These are phyloP conservation scores for Leonotis leonurus DNA, from an alignment of 257 asterid genomes.

Conservation along the genomic window DNA sequence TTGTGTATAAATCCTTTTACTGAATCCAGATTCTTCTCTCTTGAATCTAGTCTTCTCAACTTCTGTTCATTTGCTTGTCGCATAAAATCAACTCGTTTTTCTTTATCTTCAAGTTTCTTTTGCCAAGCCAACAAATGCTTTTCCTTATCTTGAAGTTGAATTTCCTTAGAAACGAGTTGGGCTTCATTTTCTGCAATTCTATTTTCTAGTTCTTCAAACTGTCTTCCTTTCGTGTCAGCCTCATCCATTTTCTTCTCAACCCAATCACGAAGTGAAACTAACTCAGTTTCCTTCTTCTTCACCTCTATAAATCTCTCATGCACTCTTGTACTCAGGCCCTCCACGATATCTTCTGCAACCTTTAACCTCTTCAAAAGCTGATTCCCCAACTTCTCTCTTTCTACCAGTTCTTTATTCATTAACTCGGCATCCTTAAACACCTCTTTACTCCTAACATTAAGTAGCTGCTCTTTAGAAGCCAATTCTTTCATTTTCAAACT, in stretches of 20 bases:
- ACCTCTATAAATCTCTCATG: constrained; percentile 2
- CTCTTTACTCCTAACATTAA: constrained; percentile 11
- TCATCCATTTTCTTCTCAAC: constrained; percentile 28
- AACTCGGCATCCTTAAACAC: constrained; percentile 9
- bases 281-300: constrained; percentile 4
- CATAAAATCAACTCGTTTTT: constrained; percentile 19
- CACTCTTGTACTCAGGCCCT: constrained; percentile 6
- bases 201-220: constrained; percentile 7
- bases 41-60: constrained; percentile 22
- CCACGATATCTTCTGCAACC: constrained; percentile 7
- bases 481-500: background rate
- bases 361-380: constrained; percentile 19
- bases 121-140: constrained; percentile 8
- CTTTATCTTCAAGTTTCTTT: constrained; percentile 24
- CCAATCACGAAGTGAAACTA: constrained; percentile 16
- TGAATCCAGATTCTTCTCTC: constrained; percentile 29
- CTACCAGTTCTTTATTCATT: constrained; percentile 9
- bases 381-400: constrained; percentile 6
- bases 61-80: constrained; percentile 12
- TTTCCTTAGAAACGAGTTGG: background rate
- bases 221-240: constrained; percentile 15
- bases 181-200: constrained; percentile 2
- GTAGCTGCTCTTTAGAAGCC: constrained; percentile 14
- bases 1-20: constrained; percentile 16
- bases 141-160: constrained; percentile 10